phyloP scores from a whole-genome alignment of 805 yeast species.

The Starmerella sirachaensis region DNA sequence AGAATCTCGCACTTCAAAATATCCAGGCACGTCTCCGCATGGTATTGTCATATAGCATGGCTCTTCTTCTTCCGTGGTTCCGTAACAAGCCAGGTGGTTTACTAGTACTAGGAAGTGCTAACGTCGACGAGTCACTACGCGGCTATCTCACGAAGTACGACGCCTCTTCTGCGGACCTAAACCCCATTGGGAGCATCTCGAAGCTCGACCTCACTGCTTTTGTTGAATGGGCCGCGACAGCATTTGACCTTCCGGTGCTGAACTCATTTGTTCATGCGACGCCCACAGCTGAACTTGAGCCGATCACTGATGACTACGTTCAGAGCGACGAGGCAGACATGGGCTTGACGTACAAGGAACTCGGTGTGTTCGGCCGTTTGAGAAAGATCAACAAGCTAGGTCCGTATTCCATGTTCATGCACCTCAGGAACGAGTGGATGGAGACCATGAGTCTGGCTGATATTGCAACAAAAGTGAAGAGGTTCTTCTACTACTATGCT shows the following conservation, averaged over 20 bases:
- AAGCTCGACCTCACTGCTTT: conserved; percentile 83
- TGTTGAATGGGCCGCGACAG: conserved; percentile 61
- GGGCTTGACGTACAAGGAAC: conserved; percentile 96
- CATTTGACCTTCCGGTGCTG: conserved; percentile 66
- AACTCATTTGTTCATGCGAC: conserved; percentile 74
- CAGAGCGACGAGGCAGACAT: conserved; percentile 95
- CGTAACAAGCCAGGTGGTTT: conserved; percentile 68
- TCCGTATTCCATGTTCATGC: conserved; percentile 87
- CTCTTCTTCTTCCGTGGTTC: conserved; percentile 92
- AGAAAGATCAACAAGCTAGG: conserved; percentile 93
- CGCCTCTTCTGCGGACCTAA: conserved; percentile 92
- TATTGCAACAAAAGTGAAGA: conserved; percentile 83
- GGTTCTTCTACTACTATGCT: conserved; percentile 87
- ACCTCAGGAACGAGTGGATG: conserved; percentile 77
- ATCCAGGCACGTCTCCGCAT: conserved; percentile 93
- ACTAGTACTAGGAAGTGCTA: conserved; percentile 87
- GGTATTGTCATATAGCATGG: conserved; percentile 89
- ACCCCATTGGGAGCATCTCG: conserved; percentile 98
- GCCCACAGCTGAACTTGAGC: conserved; percentile 97
- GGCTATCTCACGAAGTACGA: conserved; percentile 96
- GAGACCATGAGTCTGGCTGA: conserved; percentile 67
- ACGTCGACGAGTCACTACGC: conserved; percentile 91
- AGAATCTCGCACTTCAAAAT: conserved; percentile 88
- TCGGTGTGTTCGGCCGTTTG: conserved; percentile 78
- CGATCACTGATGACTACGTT: conserved; percentile 80